Evolutionary conservation across 1,284 basidiomycete genomes (phyloP), one percentile per base, ranked within the genome.

Genomic region (Caloboletus firmus): DNA sequence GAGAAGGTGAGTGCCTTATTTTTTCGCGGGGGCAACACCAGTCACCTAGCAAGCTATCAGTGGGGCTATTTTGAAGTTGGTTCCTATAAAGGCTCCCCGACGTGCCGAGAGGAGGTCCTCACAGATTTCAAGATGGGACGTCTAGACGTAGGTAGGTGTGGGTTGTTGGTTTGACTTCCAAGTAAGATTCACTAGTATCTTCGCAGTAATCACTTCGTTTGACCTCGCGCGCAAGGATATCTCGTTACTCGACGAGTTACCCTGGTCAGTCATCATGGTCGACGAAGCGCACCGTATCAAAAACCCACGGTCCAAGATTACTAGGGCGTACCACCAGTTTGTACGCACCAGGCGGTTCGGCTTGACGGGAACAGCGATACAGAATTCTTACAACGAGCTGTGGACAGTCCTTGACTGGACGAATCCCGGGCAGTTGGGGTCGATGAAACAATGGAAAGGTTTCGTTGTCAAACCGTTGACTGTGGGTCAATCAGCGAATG

Each of bases 281-380:
- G 92, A 95, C 61, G 93, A 95, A 67, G 91, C 82, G 0, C 92
- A 95, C 65, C 81, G 82, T 10, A 76, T 93, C 57, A 95, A 94
- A 70, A 93, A 91, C 57, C 79, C 83, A 1, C 65, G 66, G 35
- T 82, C 81, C 1, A 82, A 85, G 60, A 81, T 84, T 10, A 84
- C 87, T 0, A 51, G 68, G 30, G 85, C 89, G 0, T 84, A 87
- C 58, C 80, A 85, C 58, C 77, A 74, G 42, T 89, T 93, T 62
- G 53, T 66, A 0, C 91, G 87, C 63, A 54, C 65, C 15, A 68
- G 76, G 2, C 82, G 92, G 1, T 91, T 92, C 62, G 92, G 90
- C 1, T 74, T 95, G 43, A 93, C 90, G 11, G 89, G 92, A 9
- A 90, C 87, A 9, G 85, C 90, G 0, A 92, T 95, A 36, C 93